These are phyloP conservation scores for Leishmania turanica DNA, from an alignment of 208 protist species.

Conservation along the genomic window DNA sequence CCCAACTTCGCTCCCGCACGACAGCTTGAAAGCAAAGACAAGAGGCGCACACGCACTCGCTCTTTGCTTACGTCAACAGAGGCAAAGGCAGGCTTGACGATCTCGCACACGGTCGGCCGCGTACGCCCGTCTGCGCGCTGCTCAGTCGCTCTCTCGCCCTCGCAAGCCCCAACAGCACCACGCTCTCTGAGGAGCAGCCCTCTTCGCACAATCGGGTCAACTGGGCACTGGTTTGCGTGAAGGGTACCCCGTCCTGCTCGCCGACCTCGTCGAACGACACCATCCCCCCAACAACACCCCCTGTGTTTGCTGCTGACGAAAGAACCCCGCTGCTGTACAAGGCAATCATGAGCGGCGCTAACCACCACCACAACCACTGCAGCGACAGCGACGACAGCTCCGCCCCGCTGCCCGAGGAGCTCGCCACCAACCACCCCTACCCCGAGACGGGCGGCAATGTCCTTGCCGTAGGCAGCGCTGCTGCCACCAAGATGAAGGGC, in stretches of 20 bases:
- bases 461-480: conserved; percentile 2
- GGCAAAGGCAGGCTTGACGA: neutral
- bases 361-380: neutral
- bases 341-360: conserved; percentile 5
- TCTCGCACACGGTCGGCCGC: neutral
- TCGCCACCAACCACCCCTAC: conserved; percentile 6
- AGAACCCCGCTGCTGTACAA: neutral
- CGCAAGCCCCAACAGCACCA: neutral
- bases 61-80: neutral
- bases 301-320: neutral
- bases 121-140: neutral
- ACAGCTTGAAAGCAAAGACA: neutral
- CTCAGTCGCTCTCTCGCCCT: neutral
- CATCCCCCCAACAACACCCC: neutral
- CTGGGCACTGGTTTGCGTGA: neutral
- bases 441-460: neutral
- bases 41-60: neutral
- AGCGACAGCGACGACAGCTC: neutral
- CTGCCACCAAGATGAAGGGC: neutral
- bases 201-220: neutral
- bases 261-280: neutral
- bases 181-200: neutral
- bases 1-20: neutral
- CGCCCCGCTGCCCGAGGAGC: conserved; percentile 22
- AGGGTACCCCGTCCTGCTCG: neutral